These are phyloP conservation scores for Vigna unguiculata DNA, from an alignment of 306 rosid genomes.

Conservation along the genomic window DNA sequence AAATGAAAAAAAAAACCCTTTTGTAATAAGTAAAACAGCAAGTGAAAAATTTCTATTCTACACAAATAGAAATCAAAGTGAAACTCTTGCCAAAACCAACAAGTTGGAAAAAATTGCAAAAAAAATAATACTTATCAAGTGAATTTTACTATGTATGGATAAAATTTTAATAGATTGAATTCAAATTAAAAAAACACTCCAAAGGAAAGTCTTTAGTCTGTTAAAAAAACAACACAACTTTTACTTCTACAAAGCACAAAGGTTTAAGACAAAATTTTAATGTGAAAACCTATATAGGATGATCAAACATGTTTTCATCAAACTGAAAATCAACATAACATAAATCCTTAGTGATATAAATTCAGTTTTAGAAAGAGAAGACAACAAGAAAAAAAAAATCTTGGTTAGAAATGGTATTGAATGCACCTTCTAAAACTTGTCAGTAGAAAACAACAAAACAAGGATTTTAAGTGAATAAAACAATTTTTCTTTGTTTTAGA, in stretches of 20 bases:
- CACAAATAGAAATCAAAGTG: neutral
- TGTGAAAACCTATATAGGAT: no score
- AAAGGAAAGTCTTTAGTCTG: neutral
- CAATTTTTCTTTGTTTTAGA: neutral
- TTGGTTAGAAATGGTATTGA: neutral
- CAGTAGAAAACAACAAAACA: neutral
- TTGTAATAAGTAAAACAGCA: conserved; percentile 11
- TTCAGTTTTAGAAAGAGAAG: neutral
- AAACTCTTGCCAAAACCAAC: no score
- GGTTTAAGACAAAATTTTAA: no score
- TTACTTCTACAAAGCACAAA: no score
- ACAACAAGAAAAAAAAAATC: no score
- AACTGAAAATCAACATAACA: no score
- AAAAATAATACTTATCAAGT: neutral
- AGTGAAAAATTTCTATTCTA: neutral
- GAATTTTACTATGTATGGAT: conserved; percentile 2
- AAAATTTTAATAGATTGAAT: neutral
- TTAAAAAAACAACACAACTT: no score
- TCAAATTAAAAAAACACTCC: neutral
- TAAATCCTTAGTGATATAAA: neutral
- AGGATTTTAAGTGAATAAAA: neutral
- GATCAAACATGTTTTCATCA: no score
- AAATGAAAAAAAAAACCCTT: neutral
- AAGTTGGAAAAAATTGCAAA: neutral
- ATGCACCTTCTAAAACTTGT: neutral